A percentile compares a stretch with the other conserved stretches of the same genome.
Conservation (phyloP, 1,284 basidiomycete genomes). For the Ceratobasidium theobromae region DNA sequence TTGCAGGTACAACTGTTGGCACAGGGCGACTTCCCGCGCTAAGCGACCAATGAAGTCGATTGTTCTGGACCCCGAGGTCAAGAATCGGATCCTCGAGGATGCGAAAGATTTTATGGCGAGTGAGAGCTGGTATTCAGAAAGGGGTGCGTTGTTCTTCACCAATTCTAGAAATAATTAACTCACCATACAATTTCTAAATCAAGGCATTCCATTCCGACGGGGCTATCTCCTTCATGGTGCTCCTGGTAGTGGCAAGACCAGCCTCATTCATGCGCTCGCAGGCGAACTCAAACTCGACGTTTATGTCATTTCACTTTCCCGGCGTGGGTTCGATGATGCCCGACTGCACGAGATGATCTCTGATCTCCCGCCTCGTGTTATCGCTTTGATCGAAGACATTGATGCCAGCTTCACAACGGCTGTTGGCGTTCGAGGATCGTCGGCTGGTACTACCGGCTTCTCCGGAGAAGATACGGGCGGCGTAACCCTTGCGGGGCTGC, state of each 20-base stretch:
- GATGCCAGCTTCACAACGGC: conserved; percentile 63
- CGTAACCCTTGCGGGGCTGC: conserved; percentile 67
- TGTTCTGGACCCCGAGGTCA: conserved; percentile 64
- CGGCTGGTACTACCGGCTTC: conserved; percentile 28
- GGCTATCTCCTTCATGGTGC: conserved; percentile 64
- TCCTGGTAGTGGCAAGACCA: conserved; percentile 75
- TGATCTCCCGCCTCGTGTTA: conserved; percentile 65
- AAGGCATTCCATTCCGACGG: conserved; percentile 64
- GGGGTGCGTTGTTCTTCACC: conserved; percentile 45
- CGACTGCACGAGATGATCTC: conserved; percentile 61
- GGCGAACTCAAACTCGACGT: conserved; percentile 73
- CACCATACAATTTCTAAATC: neutral
- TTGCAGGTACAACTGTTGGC: conserved; percentile 55
- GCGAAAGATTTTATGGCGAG: conserved; percentile 65
- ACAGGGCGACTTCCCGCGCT: conserved; percentile 55
- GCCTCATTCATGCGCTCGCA: conserved; percentile 71
- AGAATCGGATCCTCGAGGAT: conserved; percentile 63
- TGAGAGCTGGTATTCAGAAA: conserved; percentile 65
- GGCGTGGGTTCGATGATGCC: conserved; percentile 67
- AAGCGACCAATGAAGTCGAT: conserved; percentile 67
- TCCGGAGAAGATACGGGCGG: conserved; percentile 39
- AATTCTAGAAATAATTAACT: neutral
- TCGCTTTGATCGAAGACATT: conserved; percentile 80
- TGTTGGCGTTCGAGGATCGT: conserved; percentile 22
- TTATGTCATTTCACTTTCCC: conserved; percentile 72